phyloP scores from a whole-genome alignment of 768 basidiomycete species.

The Boletus rufocinnamomeus region DNA sequence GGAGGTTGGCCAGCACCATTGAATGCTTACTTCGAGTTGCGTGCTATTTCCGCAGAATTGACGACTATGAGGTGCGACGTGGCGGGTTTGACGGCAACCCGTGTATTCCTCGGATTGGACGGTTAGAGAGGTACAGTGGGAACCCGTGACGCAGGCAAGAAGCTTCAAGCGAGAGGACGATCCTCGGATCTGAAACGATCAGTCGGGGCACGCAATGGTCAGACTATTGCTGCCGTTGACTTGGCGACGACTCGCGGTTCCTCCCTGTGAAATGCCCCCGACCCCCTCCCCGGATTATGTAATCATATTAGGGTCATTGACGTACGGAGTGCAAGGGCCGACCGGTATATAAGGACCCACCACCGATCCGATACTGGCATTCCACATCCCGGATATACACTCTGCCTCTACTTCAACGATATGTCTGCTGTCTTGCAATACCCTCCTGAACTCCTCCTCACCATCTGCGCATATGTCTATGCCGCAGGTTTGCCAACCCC shows the following conservation, averaged over 20 bases:
- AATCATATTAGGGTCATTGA: background rate
- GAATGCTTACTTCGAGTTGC: background rate
- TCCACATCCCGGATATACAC: background rate
- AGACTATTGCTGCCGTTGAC: too few relatives aligned
- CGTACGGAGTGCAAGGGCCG: slow-evolving; percentile 5
- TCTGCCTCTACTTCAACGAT: background rate
- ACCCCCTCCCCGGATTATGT: slow-evolving; percentile 23
- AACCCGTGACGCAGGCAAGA: too few relatives aligned
- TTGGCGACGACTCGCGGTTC: slow-evolving; percentile 10
- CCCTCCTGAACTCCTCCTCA: slow-evolving; percentile 71
- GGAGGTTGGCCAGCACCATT: slow-evolving; percentile 4
- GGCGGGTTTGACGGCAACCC: background rate
- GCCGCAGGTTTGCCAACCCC: slow-evolving; percentile 58
- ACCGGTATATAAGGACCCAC: slow-evolving; percentile 2
- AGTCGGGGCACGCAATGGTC: too few relatives aligned
- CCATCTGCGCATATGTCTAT: slow-evolving; percentile 74
- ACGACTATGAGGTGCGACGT: background rate
- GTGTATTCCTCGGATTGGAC: background rate
- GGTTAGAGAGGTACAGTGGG: background rate
- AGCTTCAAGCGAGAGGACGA: too few relatives aligned
- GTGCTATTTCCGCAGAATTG: slow-evolving; percentile 1
- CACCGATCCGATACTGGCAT: background rate
- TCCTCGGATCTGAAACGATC: background rate
- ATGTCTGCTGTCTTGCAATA: slow-evolving; percentile 44
- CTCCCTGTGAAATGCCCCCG: too few relatives aligned